Evolutionary conservation across 2,329 filamentous ascomycete species (phyloP), one percentile per base, ranked within the genome.

Genomic region (Venturia pyrina): DNA sequence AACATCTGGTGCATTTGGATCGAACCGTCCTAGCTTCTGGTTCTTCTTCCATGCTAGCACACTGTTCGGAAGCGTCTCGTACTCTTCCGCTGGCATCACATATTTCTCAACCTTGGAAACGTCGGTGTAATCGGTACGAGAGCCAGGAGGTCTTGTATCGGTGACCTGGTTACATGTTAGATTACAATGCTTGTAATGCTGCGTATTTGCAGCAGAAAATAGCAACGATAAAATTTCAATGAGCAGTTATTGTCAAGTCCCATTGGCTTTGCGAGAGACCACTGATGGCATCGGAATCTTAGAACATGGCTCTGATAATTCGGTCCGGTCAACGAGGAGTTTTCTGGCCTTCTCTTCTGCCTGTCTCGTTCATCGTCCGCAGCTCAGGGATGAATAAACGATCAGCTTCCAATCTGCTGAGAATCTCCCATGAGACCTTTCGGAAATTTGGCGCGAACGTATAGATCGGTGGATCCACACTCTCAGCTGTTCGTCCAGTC

Each of bases 1-100:
- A 28, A 89, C 84, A 67, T 82, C 85, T 21, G 89, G 87, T 8
- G 92, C 91, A 71, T 88, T 83, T 15, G 95, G 95, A 74, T 98
- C 91, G 78, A 99, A 99, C 44, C 95, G 90, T 63, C 95, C 95
- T n/a, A 98, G 85, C 75, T 96, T 93, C 76, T 96, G 88, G n/a
- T 87, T 81, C 79, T 90, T 93, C 79, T 99, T 99, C 92, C 92
- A 98, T 6, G 93, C 90, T 32, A 97, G 84, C 17, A 99, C 95
- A 3, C 89, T 93, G 77, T 97, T 91, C 56, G 87, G 82, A 73
- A 93, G 91, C 72, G 87, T 86, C 75, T 92, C 91, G 78, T 99
- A 99, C 73, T 93, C 89, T 62, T 88, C 83, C 64, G 84, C 82
- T n/a, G 92, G 90, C 83, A 99, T 89, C 68, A 89, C 86, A 76